Evolutionary conservation across 2,329 filamentous ascomycete genomes (phyloP), one percentile per base, ranked within the genome.

Genomic region (Periconia macrospinosa): DNA sequence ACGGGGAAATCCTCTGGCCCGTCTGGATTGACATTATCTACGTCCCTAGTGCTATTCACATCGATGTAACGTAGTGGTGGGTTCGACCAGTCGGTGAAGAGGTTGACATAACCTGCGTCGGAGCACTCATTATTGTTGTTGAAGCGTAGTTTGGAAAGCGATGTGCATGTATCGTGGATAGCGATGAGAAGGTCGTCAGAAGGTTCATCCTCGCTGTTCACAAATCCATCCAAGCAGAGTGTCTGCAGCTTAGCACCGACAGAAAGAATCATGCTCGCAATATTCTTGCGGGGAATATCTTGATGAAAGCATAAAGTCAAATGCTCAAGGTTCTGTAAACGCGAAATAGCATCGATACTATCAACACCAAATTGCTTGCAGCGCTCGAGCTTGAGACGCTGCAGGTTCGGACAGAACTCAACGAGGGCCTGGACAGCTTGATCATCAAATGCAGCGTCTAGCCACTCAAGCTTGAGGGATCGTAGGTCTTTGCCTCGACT

Each of bases 361-460:
- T 80, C 76, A 52, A 86, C 81, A 0, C 85, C 86, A 18, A 94
- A 77, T 57, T 86, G 83, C 66, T 91, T 89, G 71, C 94, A 96
- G 66, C 91, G 85, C 62, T 86, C 86, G 35, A 97, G 78, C 74
- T 96, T 97, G 48, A 97, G 79, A 3, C 89, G 86, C 45, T 79
- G 80, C 14, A 97, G 79, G 19, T 85, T 82, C 0, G 86, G 86
- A 61, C 90, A 93, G 55, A 82, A 75, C 7, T 80, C 76, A 20
- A 81, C 79, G 55, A 97, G 78, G n/a, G 81, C 72, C 14, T 78
- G 70, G 1, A 94, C 77, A 1, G 84, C 84, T 8, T 88, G 82
- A 55, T 96, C 87, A 41, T 87, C 85, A 59, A 97, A 89, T 30
- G 92, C 86, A 49, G 83, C 88, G 70, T 97, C 92, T 0, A 94